phyloP scores from a whole-genome alignment of 106 monocot genomes.

The Dendrobium nobile region DNA sequence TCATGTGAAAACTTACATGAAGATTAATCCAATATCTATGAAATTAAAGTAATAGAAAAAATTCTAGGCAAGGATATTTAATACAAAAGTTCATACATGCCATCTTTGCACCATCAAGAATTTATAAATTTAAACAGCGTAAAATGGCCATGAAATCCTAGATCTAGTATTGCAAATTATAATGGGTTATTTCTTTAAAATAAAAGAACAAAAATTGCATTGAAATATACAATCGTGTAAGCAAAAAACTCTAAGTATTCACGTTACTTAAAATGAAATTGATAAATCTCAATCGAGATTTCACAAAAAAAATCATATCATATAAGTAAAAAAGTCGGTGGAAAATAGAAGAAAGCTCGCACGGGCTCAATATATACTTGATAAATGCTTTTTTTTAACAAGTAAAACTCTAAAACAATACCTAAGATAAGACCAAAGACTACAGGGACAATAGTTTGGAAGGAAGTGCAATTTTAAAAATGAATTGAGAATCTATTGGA shows the following conservation, averaged over 20 bases:
- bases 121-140: background rate
- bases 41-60: background rate
- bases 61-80: background rate
- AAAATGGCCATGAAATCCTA: background rate
- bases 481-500: background rate
- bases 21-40: background rate
- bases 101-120: background rate
- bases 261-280: background rate
- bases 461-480: background rate
- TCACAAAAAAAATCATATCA: background rate
- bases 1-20: background rate
- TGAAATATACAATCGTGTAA: background rate
- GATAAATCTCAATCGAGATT: background rate
- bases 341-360: background rate
- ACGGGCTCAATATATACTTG: background rate
- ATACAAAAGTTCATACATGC: background rate
- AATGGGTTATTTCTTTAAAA: background rate
- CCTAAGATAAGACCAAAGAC: background rate
- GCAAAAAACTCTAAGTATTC: background rate
- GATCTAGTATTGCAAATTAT: background rate
- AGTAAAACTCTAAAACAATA: background rate
- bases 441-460: background rate
- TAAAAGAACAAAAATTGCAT: background rate
- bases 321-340: background rate
- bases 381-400: background rate